phyloP scores from a whole-genome alignment of 768 basidiomycete genomes.

The Tulasnella sp. region DNA sequence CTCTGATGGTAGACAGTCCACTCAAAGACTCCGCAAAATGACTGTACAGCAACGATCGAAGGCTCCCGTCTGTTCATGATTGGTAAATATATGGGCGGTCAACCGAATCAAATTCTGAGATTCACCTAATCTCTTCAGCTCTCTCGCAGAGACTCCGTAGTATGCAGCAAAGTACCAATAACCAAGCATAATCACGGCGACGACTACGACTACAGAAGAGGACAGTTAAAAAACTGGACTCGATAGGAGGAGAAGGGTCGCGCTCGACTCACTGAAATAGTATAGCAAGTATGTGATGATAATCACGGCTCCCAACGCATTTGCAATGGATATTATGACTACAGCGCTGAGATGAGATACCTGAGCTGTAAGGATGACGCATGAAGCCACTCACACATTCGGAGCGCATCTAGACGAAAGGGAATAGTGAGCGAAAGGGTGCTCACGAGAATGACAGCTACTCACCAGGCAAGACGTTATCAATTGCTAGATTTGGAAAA shows the following conservation, averaged over 20 bases:
- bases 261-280: constrained; percentile 41
- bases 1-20: constrained; percentile 59
- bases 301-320: constrained; percentile 39
- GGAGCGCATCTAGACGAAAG: constrained; percentile 39
- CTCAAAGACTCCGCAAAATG: constrained; percentile 69
- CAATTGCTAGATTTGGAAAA: constrained; percentile 34
- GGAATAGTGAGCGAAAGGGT: not conserved
- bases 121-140: constrained; percentile 48
- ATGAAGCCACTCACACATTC: constrained; percentile 36
- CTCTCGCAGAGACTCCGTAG: constrained; percentile 60
- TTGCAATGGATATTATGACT: constrained; percentile 37
- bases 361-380: not conserved
- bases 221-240: not conserved
- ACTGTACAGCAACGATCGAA: constrained; percentile 63
- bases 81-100: not conserved
- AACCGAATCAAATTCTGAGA: not conserved
- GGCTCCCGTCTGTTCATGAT: constrained; percentile 43
- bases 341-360: constrained; percentile 26
- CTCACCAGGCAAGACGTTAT: constrained; percentile 48
- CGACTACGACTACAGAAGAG: constrained; percentile 37
- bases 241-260: not conserved
- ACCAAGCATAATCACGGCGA: constrained; percentile 39
- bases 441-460: not conserved
- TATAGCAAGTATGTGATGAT: constrained; percentile 48
- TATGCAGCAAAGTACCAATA: constrained; percentile 57